Evolutionary conservation across 179 eudicot species (phyloP).

Genomic region (Silene noctiflora): DNA sequence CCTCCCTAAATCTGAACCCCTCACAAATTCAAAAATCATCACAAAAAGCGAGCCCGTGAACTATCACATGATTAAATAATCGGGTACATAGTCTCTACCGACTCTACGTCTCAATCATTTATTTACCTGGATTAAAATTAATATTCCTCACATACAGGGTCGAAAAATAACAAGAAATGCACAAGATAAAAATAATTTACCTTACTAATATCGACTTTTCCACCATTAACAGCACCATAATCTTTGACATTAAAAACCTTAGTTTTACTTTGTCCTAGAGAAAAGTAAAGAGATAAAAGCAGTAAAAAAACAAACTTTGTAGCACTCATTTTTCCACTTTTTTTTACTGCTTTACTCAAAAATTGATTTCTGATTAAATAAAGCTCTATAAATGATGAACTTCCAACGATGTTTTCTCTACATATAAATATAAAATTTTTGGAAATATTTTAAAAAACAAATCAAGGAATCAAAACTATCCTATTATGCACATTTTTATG

Average conservation of each 20-base stretch:
- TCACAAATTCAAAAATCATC: no score
- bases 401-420: background rate
- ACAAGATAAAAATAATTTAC: conserved; percentile 21
- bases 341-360: background rate
- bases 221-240: conserved; percentile 33
- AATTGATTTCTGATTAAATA: background rate
- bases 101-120: no score
- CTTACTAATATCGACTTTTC: conserved; percentile 23
- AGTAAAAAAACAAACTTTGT: conserved; percentile 9
- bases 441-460: background rate
- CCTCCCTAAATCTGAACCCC: no score
- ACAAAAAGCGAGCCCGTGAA: no score
- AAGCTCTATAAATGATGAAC: background rate
- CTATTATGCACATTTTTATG: background rate
- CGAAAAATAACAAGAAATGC: background rate
- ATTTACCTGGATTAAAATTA: no score
- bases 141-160: no score
- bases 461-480: background rate
- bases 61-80: no score
- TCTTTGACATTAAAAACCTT: conserved; percentile 25
- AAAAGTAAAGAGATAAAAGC: conserved; percentile 13
- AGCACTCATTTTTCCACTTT: background rate
- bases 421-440: background rate
- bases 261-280: conserved; percentile 6
- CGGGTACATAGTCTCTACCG: no score